phyloP scores from a whole-genome alignment of 1,139 yeast species.

The Blastobotrys raffinosifermentans region DNA sequence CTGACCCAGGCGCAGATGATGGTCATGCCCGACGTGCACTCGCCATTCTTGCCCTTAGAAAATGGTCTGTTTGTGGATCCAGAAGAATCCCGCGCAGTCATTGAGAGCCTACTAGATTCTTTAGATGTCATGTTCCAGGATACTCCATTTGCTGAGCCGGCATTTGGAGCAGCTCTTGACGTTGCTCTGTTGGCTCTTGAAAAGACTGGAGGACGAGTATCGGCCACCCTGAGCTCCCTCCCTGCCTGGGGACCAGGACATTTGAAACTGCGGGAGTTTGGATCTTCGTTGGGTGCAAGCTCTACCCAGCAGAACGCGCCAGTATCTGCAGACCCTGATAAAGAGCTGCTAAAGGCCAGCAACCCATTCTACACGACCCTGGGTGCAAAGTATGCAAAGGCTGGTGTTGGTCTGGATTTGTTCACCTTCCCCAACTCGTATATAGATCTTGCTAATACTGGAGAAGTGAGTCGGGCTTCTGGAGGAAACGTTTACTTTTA shows the following conservation, averaged over 20 bases:
- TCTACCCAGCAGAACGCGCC: constrained; percentile 17
- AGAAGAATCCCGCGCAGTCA: constrained; percentile 51
- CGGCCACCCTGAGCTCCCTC: constrained; percentile 58
- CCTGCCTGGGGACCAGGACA: constrained; percentile 87
- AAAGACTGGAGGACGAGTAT: constrained; percentile 66
- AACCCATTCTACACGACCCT: constrained; percentile 58
- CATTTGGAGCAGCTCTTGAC: constrained; percentile 73
- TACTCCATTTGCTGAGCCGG: constrained; percentile 56
- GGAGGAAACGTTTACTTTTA: constrained; percentile 70
- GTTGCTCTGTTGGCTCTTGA: constrained; percentile 64
- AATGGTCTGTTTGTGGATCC: constrained; percentile 82
- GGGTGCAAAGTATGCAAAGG: constrained; percentile 50
- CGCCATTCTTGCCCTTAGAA: constrained; percentile 75
- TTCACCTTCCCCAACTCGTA: constrained; percentile 61
- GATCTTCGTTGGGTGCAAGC: constrained; percentile 2
- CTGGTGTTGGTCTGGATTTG: constrained; percentile 71
- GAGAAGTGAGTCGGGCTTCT: constrained; percentile 57
- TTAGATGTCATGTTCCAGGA: constrained; percentile 47
- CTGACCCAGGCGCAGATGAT: constrained; percentile 58
- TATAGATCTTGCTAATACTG: constrained; percentile 71
- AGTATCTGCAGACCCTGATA: constrained; percentile 39
- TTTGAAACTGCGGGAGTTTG: constrained; percentile 46
- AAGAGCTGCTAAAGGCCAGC: constrained; percentile 56
- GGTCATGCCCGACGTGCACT: constrained; percentile 66
- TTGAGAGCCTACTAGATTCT: constrained; percentile 62